Evolutionary conservation across 1,139 yeast genomes (phyloP).

Genomic region (Insectozyma bohioensis): DNA sequence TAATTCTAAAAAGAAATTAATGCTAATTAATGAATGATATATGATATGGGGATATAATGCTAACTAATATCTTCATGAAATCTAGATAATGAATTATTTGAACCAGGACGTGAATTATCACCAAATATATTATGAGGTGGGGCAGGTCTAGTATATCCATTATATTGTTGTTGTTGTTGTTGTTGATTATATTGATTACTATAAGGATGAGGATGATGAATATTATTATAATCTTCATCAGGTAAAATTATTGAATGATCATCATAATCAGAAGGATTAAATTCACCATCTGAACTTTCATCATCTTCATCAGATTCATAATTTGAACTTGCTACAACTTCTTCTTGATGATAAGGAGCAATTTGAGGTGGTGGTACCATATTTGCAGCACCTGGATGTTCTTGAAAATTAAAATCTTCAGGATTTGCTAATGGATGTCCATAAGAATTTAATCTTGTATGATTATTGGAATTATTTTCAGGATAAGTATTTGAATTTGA

Average conservation of each 20-base stretch:
- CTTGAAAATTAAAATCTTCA: slow-evolving; percentile 16
- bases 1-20: too few relatives aligned
- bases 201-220: neutral
- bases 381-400: slow-evolving; percentile 6
- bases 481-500: neutral
- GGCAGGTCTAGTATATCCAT: neutral
- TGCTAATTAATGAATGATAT: too few relatives aligned
- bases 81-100: slow-evolving; percentile 14
- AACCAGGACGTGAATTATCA: slow-evolving; percentile 9
- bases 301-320: slow-evolving; percentile 8
- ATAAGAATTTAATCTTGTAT: slow-evolving; percentile 15
- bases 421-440: slow-evolving; percentile 18
- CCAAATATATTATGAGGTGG: slow-evolving; percentile 8
- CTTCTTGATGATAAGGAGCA: slow-evolving; percentile 4
- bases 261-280: slow-evolving; percentile 15
- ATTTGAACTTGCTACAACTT: slow-evolving; percentile 8
- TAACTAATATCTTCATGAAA: slow-evolving; percentile 14
- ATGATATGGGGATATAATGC: neutral
- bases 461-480: neutral
- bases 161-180: slow-evolving; percentile 1
- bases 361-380: slow-evolving; percentile 1
- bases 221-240: slow-evolving; percentile 8
- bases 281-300: slow-evolving; percentile 12
- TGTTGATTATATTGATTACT: slow-evolving; percentile 1
- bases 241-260: slow-evolving; percentile 14